phyloP scores from a whole-genome alignment of 257 asterid species.

The Solanum piurae region DNA sequence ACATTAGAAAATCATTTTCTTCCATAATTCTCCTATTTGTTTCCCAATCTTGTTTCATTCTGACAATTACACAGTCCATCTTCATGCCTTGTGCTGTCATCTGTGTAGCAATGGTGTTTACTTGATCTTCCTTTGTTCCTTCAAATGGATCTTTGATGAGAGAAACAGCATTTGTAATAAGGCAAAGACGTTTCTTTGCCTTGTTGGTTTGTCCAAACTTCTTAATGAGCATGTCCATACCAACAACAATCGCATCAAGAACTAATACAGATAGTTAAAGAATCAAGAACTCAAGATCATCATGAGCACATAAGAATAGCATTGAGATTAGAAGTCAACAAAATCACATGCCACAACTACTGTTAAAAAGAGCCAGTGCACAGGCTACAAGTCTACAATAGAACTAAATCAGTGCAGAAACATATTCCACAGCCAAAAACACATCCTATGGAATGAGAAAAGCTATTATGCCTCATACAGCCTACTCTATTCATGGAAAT shows the following conservation, averaged over 20 bases:
- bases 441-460: background rate
- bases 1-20: slow-evolving; percentile 75
- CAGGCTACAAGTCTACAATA: background rate
- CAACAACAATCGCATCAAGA: slow-evolving; percentile 95
- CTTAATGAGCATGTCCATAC: slow-evolving; percentile 86
- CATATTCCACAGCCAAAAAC: background rate
- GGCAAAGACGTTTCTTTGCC: slow-evolving; percentile 87
- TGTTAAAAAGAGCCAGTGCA: background rate
- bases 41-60: slow-evolving; percentile 27
- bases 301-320: background rate
- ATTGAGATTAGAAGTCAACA: background rate
- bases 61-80: slow-evolving; percentile 69
- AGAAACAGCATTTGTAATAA: slow-evolving; percentile 63
- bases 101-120: slow-evolving; percentile 72
- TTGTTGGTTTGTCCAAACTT: slow-evolving; percentile 65
- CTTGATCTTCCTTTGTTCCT: slow-evolving; percentile 96
- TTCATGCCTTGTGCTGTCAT: slow-evolving; percentile 75
- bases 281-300: slow-evolving; percentile 1
- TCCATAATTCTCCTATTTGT: slow-evolving; percentile 36
- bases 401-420: background rate
- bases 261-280: slow-evolving; percentile 63
- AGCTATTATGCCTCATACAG: background rate
- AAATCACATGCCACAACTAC: background rate
- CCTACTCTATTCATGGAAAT: background rate
- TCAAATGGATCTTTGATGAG: slow-evolving; percentile 70